Conservation (phyloP, 1,139 yeast genomes). For the Suhomyces wounanorum region DNA sequence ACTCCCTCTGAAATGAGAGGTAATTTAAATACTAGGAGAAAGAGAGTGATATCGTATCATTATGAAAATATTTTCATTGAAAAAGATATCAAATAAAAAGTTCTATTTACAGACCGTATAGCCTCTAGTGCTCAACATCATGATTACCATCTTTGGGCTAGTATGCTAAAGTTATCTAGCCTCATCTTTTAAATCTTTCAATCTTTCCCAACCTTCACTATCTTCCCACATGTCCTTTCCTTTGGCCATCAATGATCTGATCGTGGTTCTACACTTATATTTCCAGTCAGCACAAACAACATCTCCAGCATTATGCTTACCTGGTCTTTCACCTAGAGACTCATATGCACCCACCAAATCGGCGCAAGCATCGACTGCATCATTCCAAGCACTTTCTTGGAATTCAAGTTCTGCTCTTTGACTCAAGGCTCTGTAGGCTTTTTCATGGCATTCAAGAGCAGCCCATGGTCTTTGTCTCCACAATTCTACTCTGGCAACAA, state of each 20-base stretch:
- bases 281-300: slow-evolving; percentile 91
- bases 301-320: slow-evolving; percentile 81
- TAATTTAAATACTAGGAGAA: background rate
- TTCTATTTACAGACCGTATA: background rate
- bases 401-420: slow-evolving; percentile 66
- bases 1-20: background rate
- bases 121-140: too few species aligned
- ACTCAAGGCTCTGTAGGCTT: slow-evolving; percentile 75
- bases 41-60: background rate
- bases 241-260: slow-evolving; percentile 75
- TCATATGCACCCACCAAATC: slow-evolving; percentile 88
- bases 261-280: slow-evolving; percentile 72
- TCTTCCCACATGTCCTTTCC: slow-evolving; percentile 83
- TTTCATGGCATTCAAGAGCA: slow-evolving; percentile 82
- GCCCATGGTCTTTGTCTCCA: slow-evolving; percentile 92
- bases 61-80: background rate
- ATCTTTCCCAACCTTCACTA: slow-evolving; percentile 71
- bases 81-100: background rate
- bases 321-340: slow-evolving; percentile 82
- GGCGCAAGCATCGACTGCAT: slow-evolving; percentile 75
- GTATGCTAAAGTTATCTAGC: background rate
- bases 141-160: too few species aligned
- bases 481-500: slow-evolving; percentile 78
- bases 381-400: slow-evolving; percentile 69
- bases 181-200: slow-evolving; percentile 53